Percentiles rank a stretch among this genome's conserved stretches.
phyloP scores from a whole-genome alignment of 2,329 filamentous ascomycete species.

The Berkeleyomyces rouxiae region DNA sequence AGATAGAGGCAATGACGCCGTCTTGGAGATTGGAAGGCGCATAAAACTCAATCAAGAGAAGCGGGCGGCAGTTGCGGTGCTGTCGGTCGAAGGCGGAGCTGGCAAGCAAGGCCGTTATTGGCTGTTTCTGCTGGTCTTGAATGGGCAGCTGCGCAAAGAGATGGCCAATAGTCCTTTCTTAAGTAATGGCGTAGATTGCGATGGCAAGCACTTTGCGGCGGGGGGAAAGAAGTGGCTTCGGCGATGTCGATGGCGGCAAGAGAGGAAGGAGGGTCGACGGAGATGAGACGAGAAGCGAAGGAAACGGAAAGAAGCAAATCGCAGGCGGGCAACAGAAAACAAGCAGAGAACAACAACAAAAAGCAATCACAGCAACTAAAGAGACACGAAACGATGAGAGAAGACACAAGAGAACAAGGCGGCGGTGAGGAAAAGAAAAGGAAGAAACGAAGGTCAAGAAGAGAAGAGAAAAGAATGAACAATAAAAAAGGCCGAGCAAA shows the following conservation, averaged over 20 bases:
- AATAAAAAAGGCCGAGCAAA: not conserved
- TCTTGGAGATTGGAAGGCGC: not conserved
- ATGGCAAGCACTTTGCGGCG: too few relatives aligned
- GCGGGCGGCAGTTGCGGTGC: not conserved
- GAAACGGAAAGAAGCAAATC: not conserved
- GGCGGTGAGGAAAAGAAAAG: not conserved
- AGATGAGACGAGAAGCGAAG: not conserved
- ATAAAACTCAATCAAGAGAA: not conserved
- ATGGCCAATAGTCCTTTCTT: not conserved
- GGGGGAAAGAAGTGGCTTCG: too few relatives aligned
- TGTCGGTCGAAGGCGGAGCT: not conserved
- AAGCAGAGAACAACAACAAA: not conserved
- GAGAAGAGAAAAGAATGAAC: not conserved
- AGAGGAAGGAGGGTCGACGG: not conserved
- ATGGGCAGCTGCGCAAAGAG: not conserved
- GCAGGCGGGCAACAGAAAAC: not conserved
- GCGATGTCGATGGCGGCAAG: not conserved
- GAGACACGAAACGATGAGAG: constrained; percentile 7
- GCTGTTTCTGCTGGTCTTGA: too few relatives aligned
- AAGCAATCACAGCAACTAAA: not conserved
- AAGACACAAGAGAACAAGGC: not conserved
- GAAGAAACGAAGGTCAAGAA: not conserved
- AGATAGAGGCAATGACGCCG: not conserved
- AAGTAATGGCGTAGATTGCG: too few relatives aligned
- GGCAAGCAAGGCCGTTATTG: too few relatives aligned